Percentiles rank a stretch among this genome's conserved stretches.
phyloP scores from a whole-genome alignment of 495 filamentous ascomycete genomes.

The Chaetomium fimeti region DNA sequence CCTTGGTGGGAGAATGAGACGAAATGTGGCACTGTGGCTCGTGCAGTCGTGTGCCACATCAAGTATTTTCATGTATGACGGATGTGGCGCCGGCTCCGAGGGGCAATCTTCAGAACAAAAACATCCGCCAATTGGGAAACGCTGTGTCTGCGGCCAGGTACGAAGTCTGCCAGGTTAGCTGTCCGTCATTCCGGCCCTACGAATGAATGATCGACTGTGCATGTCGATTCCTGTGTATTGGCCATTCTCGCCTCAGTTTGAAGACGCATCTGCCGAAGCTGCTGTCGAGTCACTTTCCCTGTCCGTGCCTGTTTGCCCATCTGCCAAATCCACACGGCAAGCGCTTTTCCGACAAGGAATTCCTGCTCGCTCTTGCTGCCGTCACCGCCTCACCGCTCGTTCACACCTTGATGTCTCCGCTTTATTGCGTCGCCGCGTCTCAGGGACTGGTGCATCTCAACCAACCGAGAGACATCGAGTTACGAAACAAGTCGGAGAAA shows the following conservation, averaged over 20 bases:
- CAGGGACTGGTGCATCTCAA: neutral
- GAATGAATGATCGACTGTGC: neutral
- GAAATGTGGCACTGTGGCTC: conserved; percentile 15
- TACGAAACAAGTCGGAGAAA: neutral
- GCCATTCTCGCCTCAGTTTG: neutral
- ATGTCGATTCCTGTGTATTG: neutral
- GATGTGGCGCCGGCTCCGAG: neutral
- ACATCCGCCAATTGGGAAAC: neutral
- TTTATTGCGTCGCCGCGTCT: conserved; percentile 11
- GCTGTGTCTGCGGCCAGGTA: neutral
- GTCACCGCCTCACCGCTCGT: conserved; percentile 13
- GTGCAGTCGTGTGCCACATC: conserved; percentile 1
- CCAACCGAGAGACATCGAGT: neutral
- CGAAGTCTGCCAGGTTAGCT: neutral
- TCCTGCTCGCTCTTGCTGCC: neutral
- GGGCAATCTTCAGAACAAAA: neutral
- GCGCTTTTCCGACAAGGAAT: neutral
- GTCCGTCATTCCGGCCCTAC: conserved; percentile 1
- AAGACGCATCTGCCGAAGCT: no score
- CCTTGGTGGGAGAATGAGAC: neutral
- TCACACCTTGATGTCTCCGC: conserved; percentile 7
- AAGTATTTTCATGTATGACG: neutral
- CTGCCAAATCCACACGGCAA: neutral
- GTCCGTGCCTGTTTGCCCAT: neutral
- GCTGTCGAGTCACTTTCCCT: no score